A percentile compares a stretch with the other conserved stretches of the same genome.
phyloP scores from a whole-genome alignment of 2,329 filamentous ascomycete genomes.

The Eutypella sp. region DNA sequence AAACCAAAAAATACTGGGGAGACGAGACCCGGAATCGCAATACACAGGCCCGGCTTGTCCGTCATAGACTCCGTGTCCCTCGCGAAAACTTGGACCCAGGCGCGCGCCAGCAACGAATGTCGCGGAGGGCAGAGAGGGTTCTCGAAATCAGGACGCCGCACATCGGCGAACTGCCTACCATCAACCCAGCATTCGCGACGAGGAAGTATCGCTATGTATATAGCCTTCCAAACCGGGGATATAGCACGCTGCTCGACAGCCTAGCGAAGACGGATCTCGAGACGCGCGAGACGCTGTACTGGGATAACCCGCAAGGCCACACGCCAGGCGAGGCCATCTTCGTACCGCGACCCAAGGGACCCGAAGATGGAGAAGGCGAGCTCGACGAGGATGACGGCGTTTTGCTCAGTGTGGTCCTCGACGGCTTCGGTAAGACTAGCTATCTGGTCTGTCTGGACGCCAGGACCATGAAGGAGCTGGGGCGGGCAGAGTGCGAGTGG shows the following conservation, averaged over 20 bases:
- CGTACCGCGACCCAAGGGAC: slow-evolving; percentile 42
- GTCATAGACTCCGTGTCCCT: slow-evolving; percentile 39
- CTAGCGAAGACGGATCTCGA: slow-evolving; percentile 61
- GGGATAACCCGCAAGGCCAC: slow-evolving; percentile 53
- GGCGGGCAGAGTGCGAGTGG: slow-evolving; percentile 57
- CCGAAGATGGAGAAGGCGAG: slow-evolving; percentile 20
- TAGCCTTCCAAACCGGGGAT: slow-evolving; percentile 49
- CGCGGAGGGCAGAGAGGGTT: slow-evolving; percentile 26
- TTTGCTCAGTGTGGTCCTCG: slow-evolving; percentile 50
- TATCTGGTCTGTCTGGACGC: slow-evolving; percentile 65
- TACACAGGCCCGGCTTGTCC: slow-evolving; percentile 33
- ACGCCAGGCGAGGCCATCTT: slow-evolving; percentile 69
- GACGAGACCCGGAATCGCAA: slow-evolving; percentile 34
- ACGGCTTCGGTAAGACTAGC: slow-evolving; percentile 53
- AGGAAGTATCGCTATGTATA: slow-evolving; percentile 58
- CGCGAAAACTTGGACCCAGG: background rate
- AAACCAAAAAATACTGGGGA: slow-evolving; percentile 38
- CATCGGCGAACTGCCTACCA: slow-evolving; percentile 59
- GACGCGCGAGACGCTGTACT: slow-evolving; percentile 47
- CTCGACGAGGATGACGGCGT: slow-evolving; percentile 48
- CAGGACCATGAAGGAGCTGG: slow-evolving; percentile 56
- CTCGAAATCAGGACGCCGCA: slow-evolving; percentile 48
- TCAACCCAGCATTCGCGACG: slow-evolving; percentile 53
- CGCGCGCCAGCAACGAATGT: background rate
- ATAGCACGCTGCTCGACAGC: slow-evolving; percentile 56